A percentile compares a stretch with the other conserved stretches of the same genome.
Conservation (phyloP, 139 green algal genomes). For the Coelastrella sp. region DNA sequence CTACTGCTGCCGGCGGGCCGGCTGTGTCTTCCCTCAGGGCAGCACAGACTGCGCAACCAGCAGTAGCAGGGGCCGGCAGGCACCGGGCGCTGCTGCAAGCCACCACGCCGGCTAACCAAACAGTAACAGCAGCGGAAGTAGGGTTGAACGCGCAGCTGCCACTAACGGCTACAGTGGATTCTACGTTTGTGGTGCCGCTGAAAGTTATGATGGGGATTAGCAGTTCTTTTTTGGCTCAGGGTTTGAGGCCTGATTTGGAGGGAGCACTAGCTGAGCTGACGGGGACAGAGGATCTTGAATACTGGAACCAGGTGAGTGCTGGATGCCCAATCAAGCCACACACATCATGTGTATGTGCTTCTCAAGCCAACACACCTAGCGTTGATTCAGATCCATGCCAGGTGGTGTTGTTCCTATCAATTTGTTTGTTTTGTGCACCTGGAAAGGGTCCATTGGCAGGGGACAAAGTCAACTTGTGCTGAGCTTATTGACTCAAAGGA, state of each 20-base stretch:
- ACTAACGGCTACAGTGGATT: not conserved
- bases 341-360: too few species aligned
- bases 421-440: too few species aligned
- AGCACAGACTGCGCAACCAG: not conserved
- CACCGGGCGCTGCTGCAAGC: not conserved
- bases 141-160: slow-evolving; percentile 3
- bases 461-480: too few species aligned
- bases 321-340: too few species aligned
- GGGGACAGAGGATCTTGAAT: slow-evolving; percentile 49
- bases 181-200: slow-evolving; percentile 14
- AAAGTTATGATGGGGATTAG: slow-evolving; percentile 34
- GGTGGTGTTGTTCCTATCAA: too few species aligned
- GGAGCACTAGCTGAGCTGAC: slow-evolving; percentile 9
- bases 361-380: too few species aligned
- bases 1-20: not conserved
- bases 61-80: not conserved
- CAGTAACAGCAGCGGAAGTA: not conserved
- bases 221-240: slow-evolving; percentile 12
- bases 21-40: not conserved
- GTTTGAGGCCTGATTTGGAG: not conserved
- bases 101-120: not conserved
- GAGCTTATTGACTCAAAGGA: too few species aligned
- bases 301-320: slow-evolving; percentile 35
- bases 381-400: too few species aligned
- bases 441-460: too few species aligned